A percentile compares a stretch with the other conserved stretches of the same genome.
Evolutionary conservation across 768 basidiomycete species (phyloP).

Genomic region (Pulveroboletus sp.): DNA sequence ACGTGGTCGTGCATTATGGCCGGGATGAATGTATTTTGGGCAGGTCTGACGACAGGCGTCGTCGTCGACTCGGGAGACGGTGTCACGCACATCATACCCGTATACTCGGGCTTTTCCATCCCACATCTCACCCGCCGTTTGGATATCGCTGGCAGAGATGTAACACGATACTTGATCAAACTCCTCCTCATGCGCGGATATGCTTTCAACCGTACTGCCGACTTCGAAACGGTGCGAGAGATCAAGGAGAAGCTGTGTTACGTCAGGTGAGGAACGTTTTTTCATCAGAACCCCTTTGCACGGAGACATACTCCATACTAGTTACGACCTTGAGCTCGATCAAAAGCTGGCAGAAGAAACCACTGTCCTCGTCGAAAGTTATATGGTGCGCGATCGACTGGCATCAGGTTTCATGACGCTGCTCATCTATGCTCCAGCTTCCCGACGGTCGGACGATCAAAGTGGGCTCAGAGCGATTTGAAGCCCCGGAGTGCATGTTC

Average conservation of each 20-base stretch:
- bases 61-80: conserved; percentile 99
- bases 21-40: background rate
- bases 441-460: conserved; percentile 96
- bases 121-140: conserved; percentile 92
- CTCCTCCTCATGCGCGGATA: conserved; percentile 99
- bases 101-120: conserved; percentile 94
- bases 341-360: conserved; percentile 93
- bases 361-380: conserved; percentile 92
- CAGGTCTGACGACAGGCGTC: conserved; percentile 96
- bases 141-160: conserved; percentile 97
- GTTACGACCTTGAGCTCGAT: conserved; percentile 96
- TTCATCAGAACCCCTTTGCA: background rate
- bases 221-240: conserved; percentile 97
- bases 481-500: conserved; percentile 99
- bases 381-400: conserved; percentile 62
- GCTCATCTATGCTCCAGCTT: conserved; percentile 45
- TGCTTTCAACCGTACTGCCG: conserved; percentile 98
- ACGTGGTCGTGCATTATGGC: background rate
- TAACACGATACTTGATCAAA: conserved; percentile 98
- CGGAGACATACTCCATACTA: conserved; percentile 25
- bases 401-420: background rate
- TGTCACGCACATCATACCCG: conserved; percentile 98
- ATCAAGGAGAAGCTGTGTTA: conserved; percentile 99
- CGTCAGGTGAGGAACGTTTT: conserved; percentile 60
- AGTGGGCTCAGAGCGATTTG: conserved; percentile 97